These are phyloP conservation scores for Xylariaceae sp. DNA, from an alignment of 2,329 filamentous ascomycete genomes.

Conservation along the genomic window DNA sequence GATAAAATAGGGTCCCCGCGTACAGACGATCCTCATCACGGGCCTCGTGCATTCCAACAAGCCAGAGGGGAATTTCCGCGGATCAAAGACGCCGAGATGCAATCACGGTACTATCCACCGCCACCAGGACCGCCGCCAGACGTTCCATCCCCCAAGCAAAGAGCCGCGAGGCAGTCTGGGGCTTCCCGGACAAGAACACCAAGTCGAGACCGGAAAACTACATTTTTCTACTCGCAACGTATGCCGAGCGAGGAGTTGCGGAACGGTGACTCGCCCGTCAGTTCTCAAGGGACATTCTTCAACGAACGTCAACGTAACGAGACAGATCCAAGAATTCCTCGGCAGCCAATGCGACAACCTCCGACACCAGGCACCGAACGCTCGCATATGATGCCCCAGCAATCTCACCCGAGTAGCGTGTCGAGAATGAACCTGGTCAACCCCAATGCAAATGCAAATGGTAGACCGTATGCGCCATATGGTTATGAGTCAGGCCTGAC, in stretches of 20 bases:
- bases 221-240: slow-evolving; percentile 42
- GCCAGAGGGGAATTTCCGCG: slow-evolving; percentile 52
- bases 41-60: slow-evolving; percentile 52
- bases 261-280: slow-evolving; percentile 24
- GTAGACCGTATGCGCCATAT: slow-evolving; percentile 33
- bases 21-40: slow-evolving; percentile 38
- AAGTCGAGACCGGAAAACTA: slow-evolving; percentile 41
- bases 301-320: slow-evolving; percentile 48
- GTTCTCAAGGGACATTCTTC: slow-evolving; percentile 27
- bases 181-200: slow-evolving; percentile 32
- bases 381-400: slow-evolving; percentile 44
- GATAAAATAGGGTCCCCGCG: slow-evolving; percentile 19
- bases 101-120: slow-evolving; percentile 38
- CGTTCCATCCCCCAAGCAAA: slow-evolving; percentile 19
- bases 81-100: slow-evolving; percentile 48
- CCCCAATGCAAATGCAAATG: slow-evolving; percentile 27
- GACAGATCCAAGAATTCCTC: slow-evolving; percentile 44
- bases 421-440: slow-evolving; percentile 20
- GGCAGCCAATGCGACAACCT: slow-evolving; percentile 38
- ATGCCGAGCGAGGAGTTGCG: slow-evolving; percentile 40
- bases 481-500: slow-evolving; percentile 38
- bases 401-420: slow-evolving; percentile 33
- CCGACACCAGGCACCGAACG: slow-evolving; percentile 44
- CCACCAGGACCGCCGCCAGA: slow-evolving; percentile 21
- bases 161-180: slow-evolving; percentile 24